Evolutionary conservation across 1,139 yeast species (phyloP).

Genomic region (Zhuliangozyma blackwelliae): DNA sequence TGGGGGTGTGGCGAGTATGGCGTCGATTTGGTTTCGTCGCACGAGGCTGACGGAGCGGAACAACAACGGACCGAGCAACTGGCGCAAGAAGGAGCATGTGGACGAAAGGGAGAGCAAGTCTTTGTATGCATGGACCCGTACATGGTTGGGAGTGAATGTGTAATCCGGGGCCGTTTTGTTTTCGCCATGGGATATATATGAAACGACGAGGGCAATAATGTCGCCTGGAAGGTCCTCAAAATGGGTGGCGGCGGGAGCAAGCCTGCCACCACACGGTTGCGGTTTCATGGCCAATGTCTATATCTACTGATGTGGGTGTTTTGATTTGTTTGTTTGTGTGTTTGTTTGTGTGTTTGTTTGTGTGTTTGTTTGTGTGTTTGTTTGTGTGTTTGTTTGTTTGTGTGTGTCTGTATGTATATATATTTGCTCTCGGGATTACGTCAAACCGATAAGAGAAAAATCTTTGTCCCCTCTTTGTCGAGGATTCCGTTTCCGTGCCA

Average conservation of each 20-base stretch:
- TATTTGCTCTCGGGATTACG: no score
- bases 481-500: no score
- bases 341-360: no score
- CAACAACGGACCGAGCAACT: constrained; percentile 17
- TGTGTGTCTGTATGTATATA: no score
- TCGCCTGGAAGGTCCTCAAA: constrained; percentile 17
- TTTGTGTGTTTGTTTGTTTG: no score
- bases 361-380: no score
- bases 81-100: constrained; percentile 23
- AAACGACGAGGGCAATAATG: constrained; percentile 15
- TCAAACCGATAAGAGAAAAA: no score
- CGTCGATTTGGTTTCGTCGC: constrained; percentile 27
- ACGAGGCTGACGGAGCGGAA: constrained; percentile 23
- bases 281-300: no score
- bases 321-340: no score
- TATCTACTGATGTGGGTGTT: no score
- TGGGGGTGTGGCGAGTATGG: constrained; percentile 20
- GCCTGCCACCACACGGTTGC: no score
- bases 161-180: constrained; percentile 5
- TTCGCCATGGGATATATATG: constrained; percentile 7
- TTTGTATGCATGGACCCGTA: constrained; percentile 6
- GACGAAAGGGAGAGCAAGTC: constrained; percentile 20
- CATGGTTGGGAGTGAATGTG: constrained; percentile 13
- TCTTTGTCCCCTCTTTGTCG: no score
- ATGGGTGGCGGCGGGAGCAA: neutral